phyloP scores from a whole-genome alignment of 805 yeast genomes.

The Ogataea naganishii region DNA sequence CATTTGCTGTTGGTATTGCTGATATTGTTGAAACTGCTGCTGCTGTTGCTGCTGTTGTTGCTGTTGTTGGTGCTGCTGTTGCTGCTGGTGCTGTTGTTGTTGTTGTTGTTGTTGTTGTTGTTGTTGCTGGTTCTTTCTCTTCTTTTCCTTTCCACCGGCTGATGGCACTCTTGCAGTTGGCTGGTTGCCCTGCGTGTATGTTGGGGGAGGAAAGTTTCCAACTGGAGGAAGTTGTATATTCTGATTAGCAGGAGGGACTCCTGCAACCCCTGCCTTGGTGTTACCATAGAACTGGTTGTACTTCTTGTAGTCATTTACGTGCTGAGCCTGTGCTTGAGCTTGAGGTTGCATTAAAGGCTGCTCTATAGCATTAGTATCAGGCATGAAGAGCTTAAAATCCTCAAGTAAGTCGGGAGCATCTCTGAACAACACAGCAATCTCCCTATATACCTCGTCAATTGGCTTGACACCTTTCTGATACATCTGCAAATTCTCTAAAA shows the following conservation, averaged over 20 bases:
- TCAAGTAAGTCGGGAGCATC: slow-evolving; percentile 92
- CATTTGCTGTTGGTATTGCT: slow-evolving; percentile 11
- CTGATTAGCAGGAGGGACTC: slow-evolving; percentile 12
- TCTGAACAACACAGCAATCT: slow-evolving; percentile 80
- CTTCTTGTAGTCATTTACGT: slow-evolving; percentile 11
- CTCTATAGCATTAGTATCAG: slow-evolving; percentile 48
- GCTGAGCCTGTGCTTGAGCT: slow-evolving; percentile 11
- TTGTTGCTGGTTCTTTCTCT: slow-evolving; percentile 8
- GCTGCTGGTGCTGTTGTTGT: slow-evolving; percentile 2
- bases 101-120: slow-evolving; percentile 7
- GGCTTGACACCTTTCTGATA: slow-evolving; percentile 95
- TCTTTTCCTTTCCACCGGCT: slow-evolving; percentile 16
- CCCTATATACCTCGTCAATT: slow-evolving; percentile 89
- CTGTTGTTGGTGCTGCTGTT: slow-evolving; percentile 6
- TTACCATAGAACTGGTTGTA: slow-evolving; percentile 5
- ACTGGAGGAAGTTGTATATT: slow-evolving; percentile 71
- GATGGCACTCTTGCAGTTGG: slow-evolving; percentile 1
- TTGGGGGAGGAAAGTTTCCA: slow-evolving; percentile 76
- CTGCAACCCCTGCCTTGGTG: slow-evolving; percentile 3
- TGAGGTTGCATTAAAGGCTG: slow-evolving; percentile 17
- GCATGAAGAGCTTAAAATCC: slow-evolving; percentile 91
- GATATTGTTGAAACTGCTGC: slow-evolving; percentile 13
- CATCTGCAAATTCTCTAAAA: slow-evolving; percentile 89
- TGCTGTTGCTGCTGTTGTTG: slow-evolving; percentile 10
- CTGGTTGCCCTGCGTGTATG: slow-evolving; percentile 16